Base-by-base conservation (phyloP, 352 stramenopile genomes). In the Aphanomyces astaci region DNA sequence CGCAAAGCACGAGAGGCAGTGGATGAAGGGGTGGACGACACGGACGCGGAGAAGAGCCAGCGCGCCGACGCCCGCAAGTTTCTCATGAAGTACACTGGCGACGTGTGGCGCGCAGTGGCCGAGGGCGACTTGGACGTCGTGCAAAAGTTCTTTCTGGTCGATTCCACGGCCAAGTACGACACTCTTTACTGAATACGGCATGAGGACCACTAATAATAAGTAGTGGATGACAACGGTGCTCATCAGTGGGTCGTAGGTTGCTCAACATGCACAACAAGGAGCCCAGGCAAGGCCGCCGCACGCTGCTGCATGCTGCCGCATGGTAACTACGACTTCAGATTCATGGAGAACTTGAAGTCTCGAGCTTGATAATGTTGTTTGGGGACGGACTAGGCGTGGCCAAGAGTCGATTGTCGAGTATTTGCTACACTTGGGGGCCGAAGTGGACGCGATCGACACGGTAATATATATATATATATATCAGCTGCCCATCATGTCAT, bases 301-400 rank as follows among this genome's bases (percentile, higher is more conserved):
- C 82, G 11, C 48, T 90, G 31, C 71, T 92, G 19, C 84, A 92
- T 63, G 84, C 70, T 4, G 82, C 84, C 1, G 78, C 79, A 3
- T 92, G 80, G 82, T 89, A 72, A 25, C 64, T 31, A 33, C 24
- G 40, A 0, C 2, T 11, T 0, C 52, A 65, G 31, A 22, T 15
- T 71, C 13, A 28, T 25, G 0, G 11, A 46, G 36, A 27, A 24
- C 46, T 32, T 55, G 17, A 49, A 43, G 36, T 43, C 25, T 4
- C 19, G 5, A 43, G 30, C n/a, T n/a, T n/a, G n/a, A n/a, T n/a
- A n/a, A n/a, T n/a, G n/a, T n/a, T n/a, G n/a, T n/a, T n/a, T n/a
- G n/a, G n/a, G n/a, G n/a, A n/a, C n/a, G n/a, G n/a, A n/a, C n/a
- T 59, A 82, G 76, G 78, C 45, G 72, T 22, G 78, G 79, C 15